Evolutionary conservation across 352 stramenopile species (phyloP).

Genomic region (Thraustochytrium sp.): DNA sequence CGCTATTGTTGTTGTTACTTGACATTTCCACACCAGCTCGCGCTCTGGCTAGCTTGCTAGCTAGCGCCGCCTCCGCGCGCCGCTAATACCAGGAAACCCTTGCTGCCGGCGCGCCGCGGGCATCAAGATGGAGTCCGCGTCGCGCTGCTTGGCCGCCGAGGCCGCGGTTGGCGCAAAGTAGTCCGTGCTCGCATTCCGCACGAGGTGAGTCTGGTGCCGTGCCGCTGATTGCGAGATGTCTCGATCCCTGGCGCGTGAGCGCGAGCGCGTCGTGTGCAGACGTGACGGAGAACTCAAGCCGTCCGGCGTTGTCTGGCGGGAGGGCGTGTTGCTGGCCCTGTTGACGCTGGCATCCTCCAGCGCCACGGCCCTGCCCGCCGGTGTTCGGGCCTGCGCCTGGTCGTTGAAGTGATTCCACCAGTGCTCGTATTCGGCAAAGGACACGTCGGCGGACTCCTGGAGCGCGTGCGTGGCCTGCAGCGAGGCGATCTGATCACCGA

Average conservation of each 20-base stretch:
- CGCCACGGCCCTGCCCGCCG: not conserved
- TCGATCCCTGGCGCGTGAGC: not conserved
- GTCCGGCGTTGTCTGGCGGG: too few species aligned
- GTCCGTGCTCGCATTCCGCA: constrained; percentile 3
- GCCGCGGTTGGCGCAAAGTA: not conserved
- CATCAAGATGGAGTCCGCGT: not conserved
- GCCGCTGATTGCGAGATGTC: not conserved
- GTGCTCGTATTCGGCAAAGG: constrained; percentile 25
- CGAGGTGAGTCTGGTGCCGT: not conserved
- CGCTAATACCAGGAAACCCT: not conserved
- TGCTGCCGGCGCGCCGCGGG: not conserved
- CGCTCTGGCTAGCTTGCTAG: too few species aligned
- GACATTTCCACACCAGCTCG: too few species aligned
- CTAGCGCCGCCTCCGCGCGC: too few species aligned
- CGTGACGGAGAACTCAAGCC: too few species aligned
- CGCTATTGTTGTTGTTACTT: too few species aligned
- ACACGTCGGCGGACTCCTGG: not conserved
- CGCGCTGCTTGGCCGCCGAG: not conserved
- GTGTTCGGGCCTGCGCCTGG: not conserved
- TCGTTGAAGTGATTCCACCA: constrained; percentile 30
- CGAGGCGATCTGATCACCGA: not conserved
- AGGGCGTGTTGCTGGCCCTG: not conserved
- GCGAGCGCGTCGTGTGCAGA: not conserved
- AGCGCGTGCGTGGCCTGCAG: not conserved
- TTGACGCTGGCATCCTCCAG: not conserved